Base-by-base conservation (phyloP, 2,329 filamentous ascomycete genomes). In the Cladosporium sp. region DNA sequence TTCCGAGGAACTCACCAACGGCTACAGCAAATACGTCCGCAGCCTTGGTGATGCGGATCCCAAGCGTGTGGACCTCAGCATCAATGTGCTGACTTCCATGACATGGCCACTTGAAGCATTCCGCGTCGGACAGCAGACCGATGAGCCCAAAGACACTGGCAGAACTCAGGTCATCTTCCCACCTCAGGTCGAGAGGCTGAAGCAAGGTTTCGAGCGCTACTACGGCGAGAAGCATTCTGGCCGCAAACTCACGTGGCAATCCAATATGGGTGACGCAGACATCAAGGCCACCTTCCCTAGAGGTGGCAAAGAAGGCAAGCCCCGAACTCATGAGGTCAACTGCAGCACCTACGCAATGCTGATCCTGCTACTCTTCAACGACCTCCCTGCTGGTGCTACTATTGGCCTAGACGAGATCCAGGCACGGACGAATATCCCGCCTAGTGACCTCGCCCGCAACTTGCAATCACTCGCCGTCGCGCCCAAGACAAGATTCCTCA, bases 31-130 rank as follows among this genome's bases (percentile, higher is more conserved):
- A 15, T 84, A 93, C 61, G 84, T 86, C 72, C 82, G 71, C 72
- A 84, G 71, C 68, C 81, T 75, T 15, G 80, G 76, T n/a, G 80
- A 82, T 52, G 74, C 75, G 2, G 80, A 85, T 58, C 76, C 80
- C 3, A 85, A 82, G 68, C 84, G 81, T 28, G 84, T 93, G 25
- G 94, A 97, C 47, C 80, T 99, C 22, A 83, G 82, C 50, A 88
- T 97, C 73, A 90, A 86, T 63, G 87, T 99, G 28, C 81, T 99
- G 37, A 97, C 92, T 0, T 92, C 87, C 64, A 97, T 95, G 72
- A 93, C 91, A 70, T 99, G 94, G 94, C 94, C 94, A 1, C 84
- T 91, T 64, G 92, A 97, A 66, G 84, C 91, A 12, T 91, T 97
- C 85, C 86, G 72, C 45, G 72, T 87, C 7, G 81, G 75, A 66